Base-by-base conservation (phyloP, 2,329 filamentous ascomycete genomes). In the Leptodontidium sp. region DNA sequence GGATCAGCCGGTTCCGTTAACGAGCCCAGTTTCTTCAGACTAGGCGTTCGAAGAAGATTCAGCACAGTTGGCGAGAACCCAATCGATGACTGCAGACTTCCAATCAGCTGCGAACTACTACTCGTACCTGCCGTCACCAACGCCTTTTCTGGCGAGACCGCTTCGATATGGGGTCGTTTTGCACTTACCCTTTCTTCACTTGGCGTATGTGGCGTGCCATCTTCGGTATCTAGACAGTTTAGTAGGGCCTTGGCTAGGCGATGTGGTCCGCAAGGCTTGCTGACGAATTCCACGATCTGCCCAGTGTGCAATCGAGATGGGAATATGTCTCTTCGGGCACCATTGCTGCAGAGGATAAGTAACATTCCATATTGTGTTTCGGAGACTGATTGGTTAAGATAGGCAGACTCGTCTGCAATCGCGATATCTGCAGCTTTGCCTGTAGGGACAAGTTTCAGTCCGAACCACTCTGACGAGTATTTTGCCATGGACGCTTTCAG, bases 241-340 rank as follows among this genome's bases (percentile, higher is more conserved):
- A 75, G 61, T 29, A 75, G 64, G 7, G 71, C 72, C 64, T 72
- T 74, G n/a, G 71, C 69, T 8, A 75, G 73, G 12, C 73, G 69
- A 65, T 75, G 73, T 5, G 73, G 73, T 9, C 73, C 73, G 47
- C 69, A 74, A 9, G 72, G 73, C 55, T 72, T 75, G 66, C 73
- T 71, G 26, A 73, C 67, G 29, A 74, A 74, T 57, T 75, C 73
- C 11, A 75, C 61, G 0, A 64, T 64, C 50, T 74, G 71, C 5
- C 68, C 70, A 8, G 43, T 52, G 21, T 69, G 49, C 21, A 73
- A 40, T 40, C 58, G 67, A 11, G 65, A 65, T 1, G 66, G 53
- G 64, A 71, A 72, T 4, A 75, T 67, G 29, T 72, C 68, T 62
- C 68, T 55, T 26, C 70, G 63, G 2, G 69, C 64, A 24, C 70